Evolutionary conservation across 2,329 filamentous ascomycete genomes (phyloP), one percentile per base, ranked within the genome.

Genomic region (Pochonia chlamydosporia): DNA sequence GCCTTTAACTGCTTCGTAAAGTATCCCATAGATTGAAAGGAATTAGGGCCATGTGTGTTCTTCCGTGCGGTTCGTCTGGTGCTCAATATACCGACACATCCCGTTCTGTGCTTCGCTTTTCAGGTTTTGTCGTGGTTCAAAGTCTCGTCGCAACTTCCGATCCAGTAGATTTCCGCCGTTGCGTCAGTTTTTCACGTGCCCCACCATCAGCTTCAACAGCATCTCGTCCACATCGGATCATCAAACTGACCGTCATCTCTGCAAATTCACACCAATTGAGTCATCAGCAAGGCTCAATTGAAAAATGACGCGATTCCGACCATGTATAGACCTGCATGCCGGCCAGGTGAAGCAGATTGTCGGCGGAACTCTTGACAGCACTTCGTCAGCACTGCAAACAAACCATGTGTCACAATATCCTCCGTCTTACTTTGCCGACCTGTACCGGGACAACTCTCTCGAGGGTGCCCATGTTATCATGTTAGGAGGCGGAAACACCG

Each of bases 331-430:
- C 70, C 80, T 99, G 45, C 93, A 99, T 67, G 85, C 91, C n/a
- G 93, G 93, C 13, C 85, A 92, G 63, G 93, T 99, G 50, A 99
- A 99, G 74, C 93, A 99, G 68, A 99, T 99, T 58, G 91, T 99
- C 35, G 93, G 93, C 57, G 92, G 93, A 50, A 97, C 93, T 2
- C 79, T 99, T 52, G 85, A 86, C 69, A 79, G 79, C 63, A 66
- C 76, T 8, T 79, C 79, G 2, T 65, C 75, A 6, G 75, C 79
- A 48, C 77, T 97, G 48, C 86, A 89, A 70, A 97, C 92, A 41
- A 99, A 99, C 69, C 91, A 89, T 71, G 85, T 96, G 51, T 96
- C 93, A 9, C 79, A 84, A 42, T 83, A 92, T 52, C 86, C 91
- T 9, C 82, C 93, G 3, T 79, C 80, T 4, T 78, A 96, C 71